A percentile compares a stretch with the other conserved stretches of the same genome.
Conservation (phyloP, 1,284 basidiomycete species). For the Cryptococcus wingfieldii region DNA sequence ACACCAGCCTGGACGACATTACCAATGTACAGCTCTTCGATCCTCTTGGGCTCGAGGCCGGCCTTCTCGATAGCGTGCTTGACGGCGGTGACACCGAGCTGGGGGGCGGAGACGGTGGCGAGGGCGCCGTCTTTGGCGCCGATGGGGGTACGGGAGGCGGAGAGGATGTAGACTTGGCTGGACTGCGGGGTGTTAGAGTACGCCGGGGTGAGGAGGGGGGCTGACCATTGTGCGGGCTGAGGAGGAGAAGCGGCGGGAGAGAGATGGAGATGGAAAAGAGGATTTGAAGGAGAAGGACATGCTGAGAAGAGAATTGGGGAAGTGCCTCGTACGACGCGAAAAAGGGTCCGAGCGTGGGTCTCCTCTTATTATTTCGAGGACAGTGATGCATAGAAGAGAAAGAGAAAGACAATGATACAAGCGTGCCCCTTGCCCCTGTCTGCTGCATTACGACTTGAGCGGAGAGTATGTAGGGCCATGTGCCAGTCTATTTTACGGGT, state of each 20-base stretch:
- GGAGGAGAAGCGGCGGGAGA: not conserved
- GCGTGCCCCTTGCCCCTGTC: no score
- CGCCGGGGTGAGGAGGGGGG: no score
- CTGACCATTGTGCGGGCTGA: not conserved
- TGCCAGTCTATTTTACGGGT: not conserved
- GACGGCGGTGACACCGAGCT: slow-evolving; percentile 83
- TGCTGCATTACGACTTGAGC: no score
- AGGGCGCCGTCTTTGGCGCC: slow-evolving; percentile 88
- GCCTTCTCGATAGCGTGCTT: slow-evolving; percentile 82
- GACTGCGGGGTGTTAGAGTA: not conserved
- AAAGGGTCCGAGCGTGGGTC: not conserved
- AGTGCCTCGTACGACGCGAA: not conserved
- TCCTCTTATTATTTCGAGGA: not conserved
- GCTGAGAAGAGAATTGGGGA: not conserved
- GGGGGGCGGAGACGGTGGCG: slow-evolving; percentile 81
- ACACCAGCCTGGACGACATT: slow-evolving; percentile 95
- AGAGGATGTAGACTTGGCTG: slow-evolving; percentile 74
- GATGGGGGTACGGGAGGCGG: slow-evolving; percentile 89
- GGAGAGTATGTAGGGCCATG: no score
- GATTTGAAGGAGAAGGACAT: not conserved
- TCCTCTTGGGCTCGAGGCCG: slow-evolving; percentile 70
- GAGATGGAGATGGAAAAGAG: not conserved
- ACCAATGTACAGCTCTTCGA: slow-evolving; percentile 96
- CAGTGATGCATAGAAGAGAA: not conserved
- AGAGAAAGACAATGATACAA: not conserved